Conservation (phyloP, 208 protist species). For the Crithidia sp. region DNA sequence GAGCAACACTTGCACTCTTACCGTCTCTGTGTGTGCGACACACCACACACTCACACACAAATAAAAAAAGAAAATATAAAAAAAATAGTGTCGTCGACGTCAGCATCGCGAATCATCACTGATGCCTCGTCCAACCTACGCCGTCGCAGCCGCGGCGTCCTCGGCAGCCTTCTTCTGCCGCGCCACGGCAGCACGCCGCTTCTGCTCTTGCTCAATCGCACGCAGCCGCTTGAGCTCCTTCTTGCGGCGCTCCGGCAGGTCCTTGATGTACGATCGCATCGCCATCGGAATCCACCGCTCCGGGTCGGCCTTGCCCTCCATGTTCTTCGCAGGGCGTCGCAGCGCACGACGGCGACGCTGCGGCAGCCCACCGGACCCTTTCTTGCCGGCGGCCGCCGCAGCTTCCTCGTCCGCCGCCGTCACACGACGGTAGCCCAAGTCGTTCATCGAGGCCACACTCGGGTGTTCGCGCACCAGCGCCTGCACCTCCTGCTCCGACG, state of each 20-base stretch:
- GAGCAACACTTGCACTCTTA: too few relatives aligned
- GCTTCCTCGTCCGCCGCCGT: constrained; percentile 31
- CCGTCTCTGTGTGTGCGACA: too few relatives aligned
- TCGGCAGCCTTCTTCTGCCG: constrained; percentile 31
- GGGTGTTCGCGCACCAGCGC: constrained; percentile 46
- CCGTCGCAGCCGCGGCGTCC: neutral
- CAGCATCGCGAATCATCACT: too few relatives aligned
- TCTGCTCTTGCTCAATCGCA: constrained; percentile 85
- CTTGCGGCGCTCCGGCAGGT: constrained; percentile 81
- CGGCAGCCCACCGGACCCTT: constrained; percentile 2
- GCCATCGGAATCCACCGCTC: constrained; percentile 89
- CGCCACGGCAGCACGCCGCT: constrained; percentile 51
- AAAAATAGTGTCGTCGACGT: neutral
- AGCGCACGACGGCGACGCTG: constrained; percentile 43
- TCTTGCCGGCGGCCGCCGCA: constrained; percentile 7
- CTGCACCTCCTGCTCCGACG: constrained; percentile 43
- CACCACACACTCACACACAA: neutral
- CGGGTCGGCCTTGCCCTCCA: constrained; percentile 74
- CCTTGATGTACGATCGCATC: constrained; percentile 83
- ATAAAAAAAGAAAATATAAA: neutral
- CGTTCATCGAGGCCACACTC: constrained; percentile 52
- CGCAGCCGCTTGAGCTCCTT: constrained; percentile 83
- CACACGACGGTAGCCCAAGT: constrained; percentile 67
- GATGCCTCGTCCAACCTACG: too few relatives aligned
- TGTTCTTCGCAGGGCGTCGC: constrained; percentile 72